Evolutionary conservation across 768 basidiomycete genomes (phyloP).

Genomic region (Tylopilus sp.): DNA sequence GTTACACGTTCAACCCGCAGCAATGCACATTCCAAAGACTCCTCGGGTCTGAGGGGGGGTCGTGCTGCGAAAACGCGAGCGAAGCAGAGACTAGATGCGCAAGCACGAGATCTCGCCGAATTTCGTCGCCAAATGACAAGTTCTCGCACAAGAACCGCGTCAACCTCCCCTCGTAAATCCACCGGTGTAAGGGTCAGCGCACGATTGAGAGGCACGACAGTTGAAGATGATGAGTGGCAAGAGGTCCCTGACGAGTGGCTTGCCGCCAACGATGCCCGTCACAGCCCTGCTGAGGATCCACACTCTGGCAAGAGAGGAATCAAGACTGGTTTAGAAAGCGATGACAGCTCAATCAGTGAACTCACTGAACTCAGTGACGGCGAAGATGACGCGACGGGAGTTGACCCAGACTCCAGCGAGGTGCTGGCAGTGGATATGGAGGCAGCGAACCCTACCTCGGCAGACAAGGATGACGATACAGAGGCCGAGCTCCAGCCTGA

Average conservation of each 20-base stretch:
- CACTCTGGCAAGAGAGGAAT: conserved; percentile 6
- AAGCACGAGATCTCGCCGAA: conserved; percentile 65
- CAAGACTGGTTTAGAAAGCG: conserved; percentile 61
- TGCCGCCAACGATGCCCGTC: conserved; percentile 17
- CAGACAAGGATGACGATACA: background rate
- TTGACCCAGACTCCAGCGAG: conserved; percentile 2
- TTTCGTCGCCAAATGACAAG: conserved; percentile 46
- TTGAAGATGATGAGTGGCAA: conserved; percentile 71
- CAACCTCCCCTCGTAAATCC: conserved; percentile 28
- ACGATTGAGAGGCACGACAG: conserved; percentile 52
- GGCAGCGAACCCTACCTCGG: background rate
- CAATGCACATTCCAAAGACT: conserved; percentile 10
- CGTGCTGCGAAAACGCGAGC: conserved; percentile 72
- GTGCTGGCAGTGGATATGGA: background rate
- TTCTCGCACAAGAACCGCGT: conserved; percentile 11
- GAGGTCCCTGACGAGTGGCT: conserved; percentile 75
- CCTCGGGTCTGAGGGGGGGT: conserved; percentile 41
- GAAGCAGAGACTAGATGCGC: conserved; percentile 63
- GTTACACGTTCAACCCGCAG: conserved; percentile 11
- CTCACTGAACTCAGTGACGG: conserved; percentile 68
- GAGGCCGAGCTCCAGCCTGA: conserved; percentile 7
- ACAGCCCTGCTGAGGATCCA: conserved; percentile 12
- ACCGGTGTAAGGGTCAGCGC: conserved; percentile 65
- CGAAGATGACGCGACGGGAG: conserved; percentile 28
- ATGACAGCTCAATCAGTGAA: conserved; percentile 63